phyloP scores from a whole-genome alignment of 2,329 filamentous ascomycete species.

The Trichoderma sp. region DNA sequence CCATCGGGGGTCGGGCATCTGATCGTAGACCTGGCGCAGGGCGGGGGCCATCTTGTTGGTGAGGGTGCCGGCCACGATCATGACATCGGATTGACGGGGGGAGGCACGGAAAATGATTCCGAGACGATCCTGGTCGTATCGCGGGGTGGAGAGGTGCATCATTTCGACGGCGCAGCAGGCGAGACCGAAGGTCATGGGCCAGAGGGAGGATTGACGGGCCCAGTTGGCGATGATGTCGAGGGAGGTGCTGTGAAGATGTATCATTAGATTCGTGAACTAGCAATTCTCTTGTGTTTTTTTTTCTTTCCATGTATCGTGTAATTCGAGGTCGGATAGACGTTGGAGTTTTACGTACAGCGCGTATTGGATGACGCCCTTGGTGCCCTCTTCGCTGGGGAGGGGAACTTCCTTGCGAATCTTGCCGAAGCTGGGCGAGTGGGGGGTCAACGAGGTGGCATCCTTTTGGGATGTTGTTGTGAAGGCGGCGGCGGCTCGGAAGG shows the following conservation, averaged over 20 bases:
- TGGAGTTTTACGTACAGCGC: conserved; percentile 69
- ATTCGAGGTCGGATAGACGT: not conserved
- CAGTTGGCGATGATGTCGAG: conserved; percentile 82
- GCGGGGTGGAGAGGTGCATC: conserved; percentile 88
- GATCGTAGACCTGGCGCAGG: conserved; percentile 87
- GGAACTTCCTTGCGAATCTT: conserved; percentile 71
- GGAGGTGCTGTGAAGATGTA: conserved; percentile 60
- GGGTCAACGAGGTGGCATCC: conserved; percentile 62
- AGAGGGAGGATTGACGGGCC: conserved; percentile 81
- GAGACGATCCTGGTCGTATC: conserved; percentile 86
- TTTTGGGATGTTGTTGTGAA: conserved; percentile 68
- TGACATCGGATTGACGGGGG: conserved; percentile 85
- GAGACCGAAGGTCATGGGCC: conserved; percentile 87
- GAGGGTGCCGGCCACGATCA: conserved; percentile 91
- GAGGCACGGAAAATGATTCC: conserved; percentile 91
- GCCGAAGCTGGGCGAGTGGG: conserved; percentile 58
- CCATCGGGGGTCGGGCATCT: conserved; percentile 92
- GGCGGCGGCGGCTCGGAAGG: conserved; percentile 65
- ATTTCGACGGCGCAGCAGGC: conserved; percentile 90
- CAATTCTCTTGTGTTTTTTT: not conserved
- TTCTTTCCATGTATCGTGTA: not conserved
- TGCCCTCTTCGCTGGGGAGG: conserved; percentile 75
- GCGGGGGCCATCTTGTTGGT: conserved; percentile 97
- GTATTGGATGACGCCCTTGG: conserved; percentile 82
- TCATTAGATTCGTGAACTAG: not conserved